These are phyloP conservation scores for Tulasnella sp. DNA, from an alignment of 768 basidiomycete species.

Conservation along the genomic window DNA sequence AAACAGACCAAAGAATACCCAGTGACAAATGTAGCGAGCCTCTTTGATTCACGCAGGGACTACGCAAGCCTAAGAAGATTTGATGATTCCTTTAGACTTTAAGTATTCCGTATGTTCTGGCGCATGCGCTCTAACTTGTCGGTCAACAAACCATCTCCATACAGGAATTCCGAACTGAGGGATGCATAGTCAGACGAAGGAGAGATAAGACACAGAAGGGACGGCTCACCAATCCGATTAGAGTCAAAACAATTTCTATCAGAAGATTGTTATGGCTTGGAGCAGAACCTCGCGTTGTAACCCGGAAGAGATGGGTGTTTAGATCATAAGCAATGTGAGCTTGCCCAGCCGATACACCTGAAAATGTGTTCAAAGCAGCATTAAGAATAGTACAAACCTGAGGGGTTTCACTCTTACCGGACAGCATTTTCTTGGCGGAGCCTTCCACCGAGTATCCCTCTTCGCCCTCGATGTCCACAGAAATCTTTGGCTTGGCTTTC, in stretches of 20 bases:
- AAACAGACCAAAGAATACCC: neutral
- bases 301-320: slow-evolving; percentile 62
- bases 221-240: slow-evolving; percentile 46
- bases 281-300: slow-evolving; percentile 60
- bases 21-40: neutral
- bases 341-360: slow-evolving; percentile 65
- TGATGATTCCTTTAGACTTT: slow-evolving; percentile 30
- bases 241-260: slow-evolving; percentile 49
- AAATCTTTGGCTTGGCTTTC: slow-evolving; percentile 69
- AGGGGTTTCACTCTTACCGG: neutral
- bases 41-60: neutral
- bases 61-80: neutral
- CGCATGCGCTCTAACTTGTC: slow-evolving; percentile 30
- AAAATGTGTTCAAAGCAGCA: neutral
- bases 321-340: slow-evolving; percentile 74
- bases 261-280: slow-evolving; percentile 55
- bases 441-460: slow-evolving; percentile 55
- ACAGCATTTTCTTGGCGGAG: slow-evolving; percentile 58
- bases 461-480: slow-evolving; percentile 67
- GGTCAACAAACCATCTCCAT: slow-evolving; percentile 38
- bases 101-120: slow-evolving; percentile 32
- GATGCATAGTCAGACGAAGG: neutral
- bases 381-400: neutral
- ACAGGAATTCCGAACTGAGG: slow-evolving; percentile 38
- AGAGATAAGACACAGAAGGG: neutral